Base-by-base conservation (phyloP, 2,329 filamentous ascomycete genomes). In the Claviceps purpurea region DNA sequence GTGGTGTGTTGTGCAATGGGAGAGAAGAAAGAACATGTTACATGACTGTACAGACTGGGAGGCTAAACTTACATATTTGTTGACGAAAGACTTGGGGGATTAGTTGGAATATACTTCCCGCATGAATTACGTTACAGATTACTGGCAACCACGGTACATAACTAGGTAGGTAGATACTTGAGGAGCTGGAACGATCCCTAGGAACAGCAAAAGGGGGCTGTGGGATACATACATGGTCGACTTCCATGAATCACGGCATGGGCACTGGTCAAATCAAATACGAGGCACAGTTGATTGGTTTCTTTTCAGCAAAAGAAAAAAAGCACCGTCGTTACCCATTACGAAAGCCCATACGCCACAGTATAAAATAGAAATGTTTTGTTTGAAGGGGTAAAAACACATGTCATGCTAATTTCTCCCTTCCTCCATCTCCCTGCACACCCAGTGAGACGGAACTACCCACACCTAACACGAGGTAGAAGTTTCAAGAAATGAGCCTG, bases 321-420 rank as follows among this genome's bases (percentile, higher is more conserved):
- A 49, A 37, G 14, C 24, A 46, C 30, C 16, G 26, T 34, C 18
- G 11, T 47, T 47, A 22, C n/a, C 60, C 61, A 61, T 40, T 13
- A 50, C 42, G 62, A 66, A 34, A 67, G 64, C 64, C 65, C 55
- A 62, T 65, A 62, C 64, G 65, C 65, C 65, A 65, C 63, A 55
- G 61, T 24, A 37, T 44, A 45, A 20, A 30, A 39, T 40, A 47
- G 10, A 43, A 44, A 20, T 5, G 24, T 41, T n/a, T 22, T 44
- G 20, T 24, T 44, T 26, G 16, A 34, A 34, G 30, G 30, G 30
- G 10, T 34, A 34, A 34, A 34, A 11, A 34, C 10, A 34, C 30
- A 34, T 34, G 24, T 34, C 38, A 49, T 49, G 38, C 39, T 24
- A 20, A 49, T 14, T 22, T 40, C 16, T 30, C 14, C n/a, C 30